A percentile compares a stretch with the other conserved stretches of the same genome.
Conservation (phyloP, 768 basidiomycete genomes). For the Termitomyces sp. region DNA sequence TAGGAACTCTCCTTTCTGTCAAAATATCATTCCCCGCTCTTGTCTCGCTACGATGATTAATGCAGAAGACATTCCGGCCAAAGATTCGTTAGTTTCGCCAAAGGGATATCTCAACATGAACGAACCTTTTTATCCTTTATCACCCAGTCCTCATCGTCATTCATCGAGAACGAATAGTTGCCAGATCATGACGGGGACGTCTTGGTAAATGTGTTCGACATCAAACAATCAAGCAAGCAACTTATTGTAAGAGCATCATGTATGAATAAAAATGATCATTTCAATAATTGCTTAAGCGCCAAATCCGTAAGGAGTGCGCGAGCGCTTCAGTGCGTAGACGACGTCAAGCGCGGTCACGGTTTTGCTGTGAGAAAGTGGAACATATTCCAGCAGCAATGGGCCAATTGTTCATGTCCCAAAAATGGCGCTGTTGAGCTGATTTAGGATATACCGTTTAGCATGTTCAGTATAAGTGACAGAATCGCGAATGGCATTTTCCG, state of each 20-base stretch:
- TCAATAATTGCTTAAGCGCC: conserved; percentile 44
- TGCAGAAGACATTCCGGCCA: background rate
- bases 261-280: background rate
- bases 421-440: background rate
- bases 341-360: conserved; percentile 87
- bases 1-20: background rate
- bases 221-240: too few species aligned
- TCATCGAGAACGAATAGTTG: background rate
- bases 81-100: background rate
- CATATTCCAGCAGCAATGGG: background rate
- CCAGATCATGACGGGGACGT: background rate
- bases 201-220: background rate
- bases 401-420: background rate
- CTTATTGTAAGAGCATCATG: background rate
- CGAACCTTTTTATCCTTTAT: conserved; percentile 7
- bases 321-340: conserved; percentile 69
- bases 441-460: conserved; percentile 62
- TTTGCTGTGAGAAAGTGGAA: conserved; percentile 37
- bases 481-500: conserved; percentile 46
- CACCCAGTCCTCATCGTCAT: conserved; percentile 13
- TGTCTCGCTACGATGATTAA: conserved; percentile 19
- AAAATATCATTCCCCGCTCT: conserved; percentile 21
- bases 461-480: conserved; percentile 83
- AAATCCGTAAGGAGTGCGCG: conserved; percentile 79
- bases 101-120: background rate